phyloP scores from a whole-genome alignment of 1,284 basidiomycete genomes.

The Lentinula novae-zelandiae region DNA sequence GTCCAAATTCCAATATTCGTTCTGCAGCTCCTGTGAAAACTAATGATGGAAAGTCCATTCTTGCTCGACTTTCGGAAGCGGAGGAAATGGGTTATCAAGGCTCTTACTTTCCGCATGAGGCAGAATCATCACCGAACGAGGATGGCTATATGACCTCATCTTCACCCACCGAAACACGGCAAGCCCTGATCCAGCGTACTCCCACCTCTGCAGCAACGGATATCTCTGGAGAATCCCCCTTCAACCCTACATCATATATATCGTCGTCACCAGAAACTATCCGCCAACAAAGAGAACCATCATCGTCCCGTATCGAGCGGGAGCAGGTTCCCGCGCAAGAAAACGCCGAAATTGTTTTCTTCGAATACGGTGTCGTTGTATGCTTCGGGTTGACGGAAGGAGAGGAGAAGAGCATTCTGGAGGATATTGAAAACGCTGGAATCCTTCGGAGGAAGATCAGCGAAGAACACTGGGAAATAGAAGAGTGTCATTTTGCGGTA shows the following conservation, averaged over 20 bases:
- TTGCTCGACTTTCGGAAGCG: constrained; percentile 75
- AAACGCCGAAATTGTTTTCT: constrained; percentile 85
- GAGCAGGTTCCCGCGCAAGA: constrained; percentile 42
- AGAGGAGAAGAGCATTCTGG: constrained; percentile 77
- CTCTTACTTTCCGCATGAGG: constrained; percentile 63
- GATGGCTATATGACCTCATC: constrained; percentile 55
- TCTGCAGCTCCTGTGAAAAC: constrained; percentile 71
- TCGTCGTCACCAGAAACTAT: background rate
- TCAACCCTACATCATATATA: constrained; percentile 11
- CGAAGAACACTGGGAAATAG: constrained; percentile 83
- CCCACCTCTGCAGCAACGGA: background rate
- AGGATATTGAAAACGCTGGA: constrained; percentile 75
- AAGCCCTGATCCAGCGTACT: constrained; percentile 15
- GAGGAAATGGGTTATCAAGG: constrained; percentile 91
- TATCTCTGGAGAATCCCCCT: constrained; percentile 8
- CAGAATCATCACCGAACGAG: constrained; percentile 26
- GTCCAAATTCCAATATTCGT: constrained; percentile 78
- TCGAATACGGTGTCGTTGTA: constrained; percentile 82
- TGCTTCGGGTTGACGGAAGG: constrained; percentile 81
- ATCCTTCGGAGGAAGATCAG: constrained; percentile 56
- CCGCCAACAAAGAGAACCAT: background rate
- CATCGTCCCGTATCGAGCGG: background rate
- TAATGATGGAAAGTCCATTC: constrained; percentile 55
- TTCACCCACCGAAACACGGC: constrained; percentile 34
- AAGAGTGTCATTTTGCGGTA: constrained; percentile 85